A percentile compares a stretch with the other conserved stretches of the same genome.
Conservation (phyloP, 2,329 filamentous ascomycete genomes). For the Pseudopyrenochaeta lycopersici region DNA sequence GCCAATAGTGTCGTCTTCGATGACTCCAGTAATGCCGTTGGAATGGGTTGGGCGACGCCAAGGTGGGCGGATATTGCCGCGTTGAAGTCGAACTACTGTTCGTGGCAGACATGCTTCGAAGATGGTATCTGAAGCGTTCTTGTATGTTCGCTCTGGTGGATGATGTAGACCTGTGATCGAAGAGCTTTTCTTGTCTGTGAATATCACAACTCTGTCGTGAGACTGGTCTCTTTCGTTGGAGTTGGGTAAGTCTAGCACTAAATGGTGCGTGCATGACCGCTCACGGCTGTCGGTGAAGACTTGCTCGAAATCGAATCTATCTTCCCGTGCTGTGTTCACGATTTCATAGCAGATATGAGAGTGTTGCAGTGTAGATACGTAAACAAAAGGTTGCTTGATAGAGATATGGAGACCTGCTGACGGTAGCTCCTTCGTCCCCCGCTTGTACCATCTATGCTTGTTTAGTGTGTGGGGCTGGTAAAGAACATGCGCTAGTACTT, state of each 20-base stretch:
- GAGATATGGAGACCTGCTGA: slow-evolving; percentile 62
- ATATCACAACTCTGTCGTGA: slow-evolving; percentile 33
- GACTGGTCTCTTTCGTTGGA: background rate
- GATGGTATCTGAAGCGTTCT: slow-evolving; percentile 41
- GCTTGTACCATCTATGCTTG: slow-evolving; percentile 50
- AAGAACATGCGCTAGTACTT: slow-evolving; percentile 5
- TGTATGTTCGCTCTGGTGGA: slow-evolving; percentile 21
- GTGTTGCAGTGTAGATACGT: slow-evolving; percentile 64
- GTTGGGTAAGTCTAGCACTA: slow-evolving; percentile 25
- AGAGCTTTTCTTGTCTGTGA: slow-evolving; percentile 44
- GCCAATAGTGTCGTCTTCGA: slow-evolving; percentile 59
- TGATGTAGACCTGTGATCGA: slow-evolving; percentile 43
- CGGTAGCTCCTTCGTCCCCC: slow-evolving; percentile 52
- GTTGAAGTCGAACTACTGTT: slow-evolving; percentile 59
- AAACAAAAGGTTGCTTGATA: slow-evolving; percentile 56
- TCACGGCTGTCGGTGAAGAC: slow-evolving; percentile 43
- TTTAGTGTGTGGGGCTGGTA: slow-evolving; percentile 1
- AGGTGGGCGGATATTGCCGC: slow-evolving; percentile 55
- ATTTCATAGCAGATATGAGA: slow-evolving; percentile 61
- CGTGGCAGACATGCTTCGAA: slow-evolving; percentile 55
- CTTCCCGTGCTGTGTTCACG: slow-evolving; percentile 41
- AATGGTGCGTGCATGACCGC: slow-evolving; percentile 36
- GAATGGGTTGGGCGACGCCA: slow-evolving; percentile 37
- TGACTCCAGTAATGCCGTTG: slow-evolving; percentile 44
- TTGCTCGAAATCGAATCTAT: slow-evolving; percentile 25